Base-by-base conservation (phyloP, 108 stramenopile species). In the Cyclotella sp. region DNA sequence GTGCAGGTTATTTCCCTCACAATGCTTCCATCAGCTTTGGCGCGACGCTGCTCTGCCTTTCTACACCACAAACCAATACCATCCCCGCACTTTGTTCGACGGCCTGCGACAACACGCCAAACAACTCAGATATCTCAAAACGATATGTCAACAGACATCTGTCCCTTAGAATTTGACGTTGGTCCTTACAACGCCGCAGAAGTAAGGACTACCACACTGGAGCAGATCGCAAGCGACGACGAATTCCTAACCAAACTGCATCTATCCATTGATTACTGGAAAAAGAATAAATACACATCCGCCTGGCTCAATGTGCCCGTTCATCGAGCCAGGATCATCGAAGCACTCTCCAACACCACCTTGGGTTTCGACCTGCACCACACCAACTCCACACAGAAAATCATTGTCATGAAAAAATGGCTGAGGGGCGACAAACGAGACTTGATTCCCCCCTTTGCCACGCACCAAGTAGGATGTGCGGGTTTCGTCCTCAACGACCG, bases 391-490 rank as follows among this genome's bases (percentile, higher is more conserved):
- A 61, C 60, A 39, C 60, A 61, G 12, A 29, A 34, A 61, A 61
- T 30, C 3, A 61, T 61, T 39, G 12, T 61, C 14, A 61, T 61
- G 60, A 61, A 61, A n/a, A 61, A 61, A n/a, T 61, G 60, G 60
- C 60, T 61, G 14, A 2, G 19, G 1, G 60, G 34, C 7, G 34
- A 30, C 19, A 61, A 61, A 34, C 30, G 34, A 21, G 60, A 61
- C 34, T 61, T 61, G 14, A 61, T 61, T 1, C 60, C 60, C 34
- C 60, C 60, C 29, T 61, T 61, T 34, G 60, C 60, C 29, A 61
- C 60, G 19, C 60, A 61, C 34, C 60, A 61, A 39, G 60, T 61
- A n/a, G 60, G 60, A 19, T 61, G 60, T 61, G 60, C 60, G 30
- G 60, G 60, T 7, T 61, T 61, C 34, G 60, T 61, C 15, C 60